Evolutionary conservation across 2,329 filamentous ascomycete species (phyloP), one percentile per base, ranked within the genome.

Genomic region (Bipolaris oryzae): DNA sequence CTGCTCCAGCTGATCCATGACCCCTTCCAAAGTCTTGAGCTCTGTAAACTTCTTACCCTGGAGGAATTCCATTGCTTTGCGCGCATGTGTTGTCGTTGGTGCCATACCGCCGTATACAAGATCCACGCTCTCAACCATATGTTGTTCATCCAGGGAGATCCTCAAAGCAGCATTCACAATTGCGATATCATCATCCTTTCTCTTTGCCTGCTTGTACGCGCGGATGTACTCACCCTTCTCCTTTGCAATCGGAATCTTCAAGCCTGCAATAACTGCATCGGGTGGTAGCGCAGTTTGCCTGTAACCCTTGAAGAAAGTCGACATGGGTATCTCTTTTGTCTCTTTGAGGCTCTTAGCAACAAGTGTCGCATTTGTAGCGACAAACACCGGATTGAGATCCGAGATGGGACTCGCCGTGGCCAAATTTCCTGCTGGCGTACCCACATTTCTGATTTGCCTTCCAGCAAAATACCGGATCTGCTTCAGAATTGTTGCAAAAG

Each of bases 171-270:
- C 87, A 46, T 96, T 98, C 21, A 98, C 95, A 67, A 99, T 98
- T 2, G 95, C 95, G 72, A 99, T 98, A 72, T 99, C 95, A 69
- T 99, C 95, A 68, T 99, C 95, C 73, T 98, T 98, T 64, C 95
- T 82, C 81, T 99, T 99, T 0, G 95, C 87, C 75, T 98, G 94
- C 77, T 99, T 99, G 78, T 97, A 98, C 1, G 94, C 89, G 41
- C 90, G 85, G 74, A 96, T 89, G 72, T 88, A 92, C 73, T 98
- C 95, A 3, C 90, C 89, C 68, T 89, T 89, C 50, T 87, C 83
- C 2, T 82, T 82, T 0, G 90, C 89, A 2, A 90, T 79, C 0
- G 95, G 95, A 42, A 99, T 91, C n/a, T 89, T 86, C 61, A 99
- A 88, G 39, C 89, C 89, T 1, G 92, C 87, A 58, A 99, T 94